Evolutionary conservation across 2,329 filamentous ascomycete genomes (phyloP).

Genomic region (Aspergillus pseudotamarii): DNA sequence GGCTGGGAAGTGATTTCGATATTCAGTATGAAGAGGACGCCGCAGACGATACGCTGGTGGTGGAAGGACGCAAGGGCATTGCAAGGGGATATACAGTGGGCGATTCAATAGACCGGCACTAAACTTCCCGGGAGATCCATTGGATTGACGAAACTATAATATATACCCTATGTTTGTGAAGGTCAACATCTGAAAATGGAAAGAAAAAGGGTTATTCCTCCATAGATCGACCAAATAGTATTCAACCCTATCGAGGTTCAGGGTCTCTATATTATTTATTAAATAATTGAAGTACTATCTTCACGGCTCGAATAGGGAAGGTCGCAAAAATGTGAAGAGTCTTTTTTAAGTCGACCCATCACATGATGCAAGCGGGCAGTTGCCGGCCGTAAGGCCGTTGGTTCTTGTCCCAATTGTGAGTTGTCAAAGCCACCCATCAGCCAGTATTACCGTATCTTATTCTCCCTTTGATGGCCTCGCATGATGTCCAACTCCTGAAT

Average conservation of each 20-base stretch:
- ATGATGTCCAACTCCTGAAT: conserved; percentile 30
- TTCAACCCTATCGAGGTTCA: not conserved
- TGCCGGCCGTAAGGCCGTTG: conserved; percentile 15
- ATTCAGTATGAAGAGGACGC: conserved; percentile 60
- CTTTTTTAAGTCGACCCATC: conserved; percentile 23
- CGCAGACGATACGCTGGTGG: conserved; percentile 64
- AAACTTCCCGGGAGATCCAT: conserved; percentile 14
- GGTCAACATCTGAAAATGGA: not conserved
- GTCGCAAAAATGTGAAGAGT: not conserved
- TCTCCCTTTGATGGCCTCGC: conserved; percentile 31
- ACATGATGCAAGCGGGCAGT: conserved; percentile 26
- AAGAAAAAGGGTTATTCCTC: not conserved
- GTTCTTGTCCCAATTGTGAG: conserved; percentile 27
- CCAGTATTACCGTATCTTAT: conserved; percentile 11
- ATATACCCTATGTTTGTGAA: conserved; percentile 3
- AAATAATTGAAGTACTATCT: not conserved
- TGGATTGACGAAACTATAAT: conserved; percentile 11
- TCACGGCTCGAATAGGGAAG: not conserved
- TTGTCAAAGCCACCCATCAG: conserved; percentile 24
- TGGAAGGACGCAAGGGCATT: conserved; percentile 84
- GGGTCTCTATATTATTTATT: not conserved
- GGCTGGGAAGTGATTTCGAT: conserved; percentile 82
- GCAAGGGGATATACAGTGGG: conserved; percentile 86
- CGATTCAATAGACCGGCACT: conserved; percentile 50
- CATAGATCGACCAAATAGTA: conserved; percentile 2